Evolutionary conservation across 2,329 filamentous ascomycete genomes (phyloP), one percentile per base, ranked within the genome.

Genomic region (Fusarium brevicatenulatum): DNA sequence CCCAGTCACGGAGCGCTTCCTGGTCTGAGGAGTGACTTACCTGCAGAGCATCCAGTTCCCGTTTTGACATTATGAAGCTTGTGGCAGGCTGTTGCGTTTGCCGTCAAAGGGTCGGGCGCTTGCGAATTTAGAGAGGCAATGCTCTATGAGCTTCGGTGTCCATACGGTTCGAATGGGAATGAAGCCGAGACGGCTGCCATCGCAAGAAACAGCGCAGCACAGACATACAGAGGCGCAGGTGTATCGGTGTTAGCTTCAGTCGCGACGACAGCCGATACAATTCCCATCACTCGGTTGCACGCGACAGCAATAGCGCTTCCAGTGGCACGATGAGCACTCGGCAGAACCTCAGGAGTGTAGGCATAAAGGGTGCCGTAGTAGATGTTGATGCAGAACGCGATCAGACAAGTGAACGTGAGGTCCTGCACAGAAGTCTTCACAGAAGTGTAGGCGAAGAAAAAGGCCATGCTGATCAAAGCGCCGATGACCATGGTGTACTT

Each of bases 261-360:
- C 0, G 89, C 91, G 37, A 94, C 89, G 13, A 94, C 86, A 0
- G 92, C 91, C 15, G 89, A 91, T 59, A 94, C 75, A 49, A 94
- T 92, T 4, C 92, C 92, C 92, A 94, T 94, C 72, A 94, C 79
- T 4, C 92, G 86, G 74, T 94, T 94, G 70, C 88, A 89, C 0
- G 88, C 91, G 37, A 94, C 92, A 0, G 91, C 89, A 47, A 94
- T 87, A 3, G 91, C 92, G 76, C 93, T 94, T 16, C 92, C 92
- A 0, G 92, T 95, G 0, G 91, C 91, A 6, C 92, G 86, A 76
- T 95, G 92, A 1, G 91, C 91, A 49, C 87, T 90, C 0, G 91
- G 91, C 4, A 93, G 82, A 1, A 90, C 87, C 78, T 90, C 86
- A 30, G 89, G 86, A 66, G 91, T 82, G 83, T 93, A 86, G 80